A percentile compares a stretch with the other conserved stretches of the same genome.
These are phyloP conservation scores for Eucalyptus regnans DNA, from an alignment of 345 rosid species.

Conservation along the genomic window DNA sequence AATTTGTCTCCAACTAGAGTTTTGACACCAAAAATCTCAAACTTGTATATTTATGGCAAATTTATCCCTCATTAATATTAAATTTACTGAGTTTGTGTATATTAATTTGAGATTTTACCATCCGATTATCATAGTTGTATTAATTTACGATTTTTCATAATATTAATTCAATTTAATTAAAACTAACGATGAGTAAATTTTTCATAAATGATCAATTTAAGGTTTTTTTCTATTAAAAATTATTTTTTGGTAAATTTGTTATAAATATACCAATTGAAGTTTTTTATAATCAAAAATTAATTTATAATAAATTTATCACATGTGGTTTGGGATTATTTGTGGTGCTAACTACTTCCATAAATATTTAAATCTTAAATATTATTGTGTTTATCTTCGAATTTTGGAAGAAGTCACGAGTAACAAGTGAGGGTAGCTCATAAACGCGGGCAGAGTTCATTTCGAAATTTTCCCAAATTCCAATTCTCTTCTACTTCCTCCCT, in stretches of 20 bases:
- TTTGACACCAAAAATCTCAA: background rate
- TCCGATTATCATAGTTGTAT: too few species aligned
- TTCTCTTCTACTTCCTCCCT: background rate
- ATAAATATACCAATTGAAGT: rapidly evolving
- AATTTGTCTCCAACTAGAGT: background rate
- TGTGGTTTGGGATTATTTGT: too few species aligned
- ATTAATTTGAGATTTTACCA: too few species aligned
- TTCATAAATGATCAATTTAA: background rate
- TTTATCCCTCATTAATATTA: background rate
- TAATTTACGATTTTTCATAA: too few species aligned
- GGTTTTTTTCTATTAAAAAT: too few species aligned
- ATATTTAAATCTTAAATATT: background rate
- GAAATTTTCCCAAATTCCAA: background rate
- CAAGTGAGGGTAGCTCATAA: background rate
- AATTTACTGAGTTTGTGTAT: too few species aligned
- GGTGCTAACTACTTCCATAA: too few species aligned
- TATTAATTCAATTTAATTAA: too few species aligned
- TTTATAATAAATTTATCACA: too few species aligned
- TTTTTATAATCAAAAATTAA: background rate
- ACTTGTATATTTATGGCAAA: background rate
- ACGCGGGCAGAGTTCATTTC: background rate
- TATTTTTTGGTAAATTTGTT: background rate
- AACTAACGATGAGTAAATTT: background rate
- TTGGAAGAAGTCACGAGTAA: background rate
- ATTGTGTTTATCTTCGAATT: background rate